Base-by-base conservation (phyloP, 2,329 filamentous ascomycete genomes). In the Colletotrichum lentis region DNA sequence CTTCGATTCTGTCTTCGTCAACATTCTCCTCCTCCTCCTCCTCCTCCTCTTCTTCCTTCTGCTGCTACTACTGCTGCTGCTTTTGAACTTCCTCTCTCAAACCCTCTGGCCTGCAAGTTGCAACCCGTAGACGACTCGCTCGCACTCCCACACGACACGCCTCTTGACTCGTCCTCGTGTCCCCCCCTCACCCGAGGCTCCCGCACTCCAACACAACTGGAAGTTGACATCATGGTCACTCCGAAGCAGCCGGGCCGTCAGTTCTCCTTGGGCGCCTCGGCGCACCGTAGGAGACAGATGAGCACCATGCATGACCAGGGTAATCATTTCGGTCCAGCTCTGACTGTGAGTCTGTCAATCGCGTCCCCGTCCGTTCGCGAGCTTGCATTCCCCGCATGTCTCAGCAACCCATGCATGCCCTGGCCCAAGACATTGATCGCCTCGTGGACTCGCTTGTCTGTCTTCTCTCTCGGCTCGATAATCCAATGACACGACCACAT, bases 231-330 rank as follows among this genome's bases (percentile, higher is more conserved):
- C 62, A 69, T 69, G 66, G 35, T 31, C 43, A 52, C 24, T 24
- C 50, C 62, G 10, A 65, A 47, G 44, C 43, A 69, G 37, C 55
- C 66, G 35, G 71, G 70, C 7, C 81, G 80, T 72, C 78, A 77
- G 73, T 83, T 83, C 74, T 82, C 80, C 12, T 78, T 77, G 74
- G 78, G 79, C 74, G 77, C 80, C 71, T 83, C 82, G 67, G 76
- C 76, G 73, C 80, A 84, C 75, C 81, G 80, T 49, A 81, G 80
- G 75, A 78, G 81, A 64, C 78, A 80, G 73, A 82, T 84, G 80
- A 83, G 81, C 74, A 77, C 77, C 5, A 73, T 82, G 67, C 75
- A 80, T 57, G 80, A 83, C 71, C 78, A 78, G 68, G 77, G 80
- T 64, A 80, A 81, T 46, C 74, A 77, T 39, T 81, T 82, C 71